These are phyloP conservation scores for Pythium pyrilobum DNA, from an alignment of 352 stramenopile genomes.

Conservation along the genomic window DNA sequence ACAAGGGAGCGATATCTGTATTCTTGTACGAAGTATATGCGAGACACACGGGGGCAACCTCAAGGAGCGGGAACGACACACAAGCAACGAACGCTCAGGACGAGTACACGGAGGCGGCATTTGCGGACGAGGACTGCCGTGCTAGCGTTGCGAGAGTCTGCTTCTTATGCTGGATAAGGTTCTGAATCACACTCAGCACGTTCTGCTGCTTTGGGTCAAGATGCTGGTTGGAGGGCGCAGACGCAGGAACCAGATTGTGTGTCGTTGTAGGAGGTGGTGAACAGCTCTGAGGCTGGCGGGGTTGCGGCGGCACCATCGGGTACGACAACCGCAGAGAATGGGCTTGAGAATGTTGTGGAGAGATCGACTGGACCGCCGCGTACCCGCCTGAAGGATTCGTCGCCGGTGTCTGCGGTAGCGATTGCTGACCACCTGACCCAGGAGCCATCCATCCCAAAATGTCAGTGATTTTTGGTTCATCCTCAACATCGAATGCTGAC, in stretches of 20 bases:
- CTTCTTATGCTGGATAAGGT: conserved; percentile 75
- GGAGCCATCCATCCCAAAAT: too few species aligned
- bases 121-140: conserved; percentile 19
- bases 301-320: too few species aligned
- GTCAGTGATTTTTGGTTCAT: too few species aligned
- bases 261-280: background rate
- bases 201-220: conserved; percentile 62
- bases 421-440: background rate
- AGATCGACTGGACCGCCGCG: too few species aligned
- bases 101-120: conserved; percentile 19
- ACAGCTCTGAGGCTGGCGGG: too few species aligned
- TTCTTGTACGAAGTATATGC: background rate
- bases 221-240: background rate
- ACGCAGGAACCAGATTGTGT: background rate
- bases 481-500: too few species aligned
- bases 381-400: too few species aligned
- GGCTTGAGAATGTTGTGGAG: too few species aligned
- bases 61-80: background rate
- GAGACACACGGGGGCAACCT: background rate
- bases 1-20: background rate
- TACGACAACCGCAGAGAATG: too few species aligned
- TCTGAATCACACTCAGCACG: conserved; percentile 69
- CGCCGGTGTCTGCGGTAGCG: too few species aligned
- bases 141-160: conserved; percentile 54
- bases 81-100: conserved; percentile 2